A percentile compares a stretch with the other conserved stretches of the same genome.
These are phyloP conservation scores for Notholithocarpus densiflorus DNA, from an alignment of 306 rosid genomes.

Conservation along the genomic window DNA sequence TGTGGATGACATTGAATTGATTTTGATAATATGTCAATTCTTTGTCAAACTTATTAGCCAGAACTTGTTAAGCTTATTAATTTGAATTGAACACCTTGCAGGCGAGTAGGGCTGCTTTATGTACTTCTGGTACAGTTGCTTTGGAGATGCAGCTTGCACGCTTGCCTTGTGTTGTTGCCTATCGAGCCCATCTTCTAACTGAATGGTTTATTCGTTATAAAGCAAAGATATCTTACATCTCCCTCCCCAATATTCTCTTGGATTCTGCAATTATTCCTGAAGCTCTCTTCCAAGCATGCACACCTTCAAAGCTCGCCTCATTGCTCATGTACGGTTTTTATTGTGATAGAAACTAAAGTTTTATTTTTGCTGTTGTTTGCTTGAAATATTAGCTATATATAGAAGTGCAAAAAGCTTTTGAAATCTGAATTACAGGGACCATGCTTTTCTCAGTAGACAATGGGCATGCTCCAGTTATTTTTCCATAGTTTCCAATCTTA, in stretches of 20 bases:
- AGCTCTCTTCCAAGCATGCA: conserved; percentile 70
- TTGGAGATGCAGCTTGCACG: conserved; percentile 85
- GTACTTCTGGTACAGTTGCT: conserved; percentile 88
- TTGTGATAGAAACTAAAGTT: neutral
- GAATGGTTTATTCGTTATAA: conserved; percentile 65
- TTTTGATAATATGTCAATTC: neutral
- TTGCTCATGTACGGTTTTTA: conserved; percentile 44
- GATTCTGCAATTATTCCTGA: conserved; percentile 73
- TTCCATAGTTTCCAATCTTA: neutral
- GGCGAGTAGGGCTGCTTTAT: conserved; percentile 85
- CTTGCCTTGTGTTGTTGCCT: conserved; percentile 76
- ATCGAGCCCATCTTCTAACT: conserved; percentile 82
- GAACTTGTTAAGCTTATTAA: conserved; percentile 1
- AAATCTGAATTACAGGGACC: neutral
- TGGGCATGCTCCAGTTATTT: neutral
- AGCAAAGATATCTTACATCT: conserved; percentile 65
- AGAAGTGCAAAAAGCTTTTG: conserved; percentile 13
- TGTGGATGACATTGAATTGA: neutral
- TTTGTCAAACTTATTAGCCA: neutral
- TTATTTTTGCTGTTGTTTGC: neutral
- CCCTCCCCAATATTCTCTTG: conserved; percentile 86
- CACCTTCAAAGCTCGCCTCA: conserved; percentile 48
- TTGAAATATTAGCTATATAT: neutral
- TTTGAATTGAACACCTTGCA: conserved; percentile 32
- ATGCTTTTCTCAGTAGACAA: neutral